A percentile compares a stretch with the other conserved stretches of the same genome.
These are phyloP conservation scores for Vitis riparia DNA, from an alignment of 164 flowering plant genomes.

Conservation along the genomic window DNA sequence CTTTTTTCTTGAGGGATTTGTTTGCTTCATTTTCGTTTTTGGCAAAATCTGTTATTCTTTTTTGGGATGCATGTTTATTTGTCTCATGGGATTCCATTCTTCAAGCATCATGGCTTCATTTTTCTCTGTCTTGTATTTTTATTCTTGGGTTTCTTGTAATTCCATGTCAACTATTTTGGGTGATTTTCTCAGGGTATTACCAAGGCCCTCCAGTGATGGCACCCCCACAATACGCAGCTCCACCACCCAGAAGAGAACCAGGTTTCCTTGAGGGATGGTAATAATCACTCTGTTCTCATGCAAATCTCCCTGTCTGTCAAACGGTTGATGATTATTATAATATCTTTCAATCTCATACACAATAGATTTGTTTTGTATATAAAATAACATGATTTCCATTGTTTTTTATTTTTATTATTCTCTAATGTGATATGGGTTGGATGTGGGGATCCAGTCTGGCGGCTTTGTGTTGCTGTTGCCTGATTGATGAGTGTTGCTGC, in stretches of 20 bases:
- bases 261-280: conserved; percentile 32
- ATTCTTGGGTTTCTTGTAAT: background rate
- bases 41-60: background rate
- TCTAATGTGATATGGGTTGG: background rate
- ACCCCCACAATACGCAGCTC: conserved; percentile 72
- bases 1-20: background rate
- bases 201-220: conserved; percentile 80
- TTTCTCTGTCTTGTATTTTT: background rate
- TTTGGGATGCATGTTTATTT: background rate
- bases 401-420: background rate
- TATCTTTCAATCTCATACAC: background rate
- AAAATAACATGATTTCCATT: no score
- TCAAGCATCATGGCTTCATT: background rate
- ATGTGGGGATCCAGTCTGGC: conserved; percentile 51
- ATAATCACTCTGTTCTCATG: background rate
- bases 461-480: conserved; percentile 76
- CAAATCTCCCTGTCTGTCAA: background rate
- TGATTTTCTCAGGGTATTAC: conserved; percentile 46
- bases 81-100: background rate
- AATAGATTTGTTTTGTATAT: background rate
- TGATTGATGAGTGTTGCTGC: conserved; percentile 79
- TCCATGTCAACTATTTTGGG: background rate
- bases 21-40: no score
- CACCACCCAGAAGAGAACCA: conserved; percentile 53
- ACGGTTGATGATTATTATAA: background rate